A percentile compares a stretch with the other conserved stretches of the same genome.
These are phyloP conservation scores for Leccinum huronense DNA, from an alignment of 1,284 basidiomycete species.

Conservation along the genomic window DNA sequence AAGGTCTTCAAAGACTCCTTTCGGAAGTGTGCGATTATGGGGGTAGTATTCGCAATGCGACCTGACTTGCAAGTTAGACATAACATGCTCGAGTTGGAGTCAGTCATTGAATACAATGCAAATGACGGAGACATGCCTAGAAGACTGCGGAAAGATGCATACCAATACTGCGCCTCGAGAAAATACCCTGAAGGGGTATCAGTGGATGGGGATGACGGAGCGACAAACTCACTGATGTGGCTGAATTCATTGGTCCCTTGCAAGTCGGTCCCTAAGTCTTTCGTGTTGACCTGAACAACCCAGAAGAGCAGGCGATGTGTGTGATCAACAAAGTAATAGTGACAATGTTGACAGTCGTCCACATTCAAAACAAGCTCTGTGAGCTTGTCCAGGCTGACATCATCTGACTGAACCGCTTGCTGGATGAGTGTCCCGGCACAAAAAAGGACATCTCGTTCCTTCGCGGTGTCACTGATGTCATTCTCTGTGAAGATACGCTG, in stretches of 20 bases:
- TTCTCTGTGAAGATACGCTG: conserved; percentile 25
- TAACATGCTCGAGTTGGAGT: neutral
- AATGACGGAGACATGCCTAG: neutral
- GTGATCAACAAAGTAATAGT: conserved; percentile 27
- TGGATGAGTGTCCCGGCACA: conserved; percentile 11
- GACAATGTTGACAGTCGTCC: conserved; percentile 5
- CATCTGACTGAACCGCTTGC: neutral
- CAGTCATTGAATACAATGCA: neutral
- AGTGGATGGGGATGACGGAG: neutral
- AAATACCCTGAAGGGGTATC: conserved; percentile 18
- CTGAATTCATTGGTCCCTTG: conserved; percentile 9
- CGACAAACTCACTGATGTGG: conserved; percentile 21
- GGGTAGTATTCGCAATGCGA: conserved; percentile 26
- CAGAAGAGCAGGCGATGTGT: conserved; percentile 22
- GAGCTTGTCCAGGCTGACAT: conserved; percentile 17
- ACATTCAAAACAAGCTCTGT: conserved; percentile 24
- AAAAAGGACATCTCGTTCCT: conserved; percentile 2
- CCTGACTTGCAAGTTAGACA: conserved; percentile 12
- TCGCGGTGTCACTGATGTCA: conserved; percentile 5
- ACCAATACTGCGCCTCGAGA: conserved; percentile 21
- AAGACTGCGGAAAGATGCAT: neutral
- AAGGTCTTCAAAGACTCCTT: conserved; percentile 12
- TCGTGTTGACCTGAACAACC: conserved; percentile 9
- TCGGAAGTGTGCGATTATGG: conserved; percentile 11
- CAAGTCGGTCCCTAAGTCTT: conserved; percentile 5